These are phyloP conservation scores for Aspergillus mulundensis DNA, from an alignment of 495 filamentous ascomycete genomes.

Conservation along the genomic window DNA sequence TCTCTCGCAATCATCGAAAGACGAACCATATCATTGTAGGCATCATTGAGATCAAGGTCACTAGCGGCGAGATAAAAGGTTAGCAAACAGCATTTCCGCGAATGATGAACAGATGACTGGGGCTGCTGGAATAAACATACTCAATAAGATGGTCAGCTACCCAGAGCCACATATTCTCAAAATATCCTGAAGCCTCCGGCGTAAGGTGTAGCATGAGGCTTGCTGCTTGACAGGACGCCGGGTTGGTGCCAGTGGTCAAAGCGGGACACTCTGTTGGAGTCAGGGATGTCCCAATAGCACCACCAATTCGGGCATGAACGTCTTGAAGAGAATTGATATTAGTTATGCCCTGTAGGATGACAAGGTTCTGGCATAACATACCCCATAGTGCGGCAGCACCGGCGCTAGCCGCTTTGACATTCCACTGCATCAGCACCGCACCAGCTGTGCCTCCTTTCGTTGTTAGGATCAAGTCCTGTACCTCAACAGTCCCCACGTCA, in stretches of 20 bases:
- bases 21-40: slow-evolving; percentile 8
- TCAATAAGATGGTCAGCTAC: slow-evolving; percentile 56
- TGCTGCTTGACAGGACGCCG: slow-evolving; percentile 41
- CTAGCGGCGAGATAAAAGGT: neutral
- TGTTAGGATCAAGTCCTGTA: slow-evolving; percentile 55
- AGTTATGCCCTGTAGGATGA: neutral
- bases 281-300: slow-evolving; percentile 50
- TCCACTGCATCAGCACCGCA: slow-evolving; percentile 46
- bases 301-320: slow-evolving; percentile 48
- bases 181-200: slow-evolving; percentile 45
- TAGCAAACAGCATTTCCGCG: neutral
- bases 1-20: neutral
- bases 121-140: neutral
- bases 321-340: slow-evolving; percentile 14
- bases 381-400: slow-evolving; percentile 59
- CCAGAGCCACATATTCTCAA: slow-evolving; percentile 62
- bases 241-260: neutral
- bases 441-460: slow-evolving; percentile 49
- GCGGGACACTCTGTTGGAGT: slow-evolving; percentile 59
- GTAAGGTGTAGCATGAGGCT: slow-evolving; percentile 53
- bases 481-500: slow-evolving; percentile 54
- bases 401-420: slow-evolving; percentile 44
- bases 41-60: slow-evolving; percentile 14
- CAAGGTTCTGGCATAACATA: neutral
- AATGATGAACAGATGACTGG: no score